Evolutionary conservation across 2,329 filamentous ascomycete species (phyloP).

Genomic region (Botrytis deweyae): DNA sequence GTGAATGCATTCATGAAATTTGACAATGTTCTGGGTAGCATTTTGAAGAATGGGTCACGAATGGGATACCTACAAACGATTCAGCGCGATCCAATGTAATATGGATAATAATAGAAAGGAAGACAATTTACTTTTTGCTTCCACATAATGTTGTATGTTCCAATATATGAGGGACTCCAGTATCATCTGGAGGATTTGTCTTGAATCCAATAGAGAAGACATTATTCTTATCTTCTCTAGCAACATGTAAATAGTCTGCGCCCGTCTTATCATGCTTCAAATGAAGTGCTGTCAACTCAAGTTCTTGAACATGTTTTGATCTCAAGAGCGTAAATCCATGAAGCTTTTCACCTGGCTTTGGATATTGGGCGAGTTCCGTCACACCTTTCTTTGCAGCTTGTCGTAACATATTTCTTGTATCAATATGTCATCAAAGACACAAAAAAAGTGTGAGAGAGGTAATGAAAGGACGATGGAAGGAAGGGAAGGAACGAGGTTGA

Average conservation of each 20-base stretch:
- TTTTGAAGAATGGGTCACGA: conserved; percentile 98
- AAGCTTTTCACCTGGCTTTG: conserved; percentile 77
- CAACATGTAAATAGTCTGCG: conserved; percentile 93
- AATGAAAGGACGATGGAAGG: not conserved
- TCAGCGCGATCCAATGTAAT: conserved; percentile 36
- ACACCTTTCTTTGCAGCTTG: conserved; percentile 56
- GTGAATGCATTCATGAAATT: conserved; percentile 99
- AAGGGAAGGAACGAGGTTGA: not conserved
- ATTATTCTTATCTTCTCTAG: conserved; percentile 96
- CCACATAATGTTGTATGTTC: conserved; percentile 97
- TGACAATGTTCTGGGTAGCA: conserved; percentile 95
- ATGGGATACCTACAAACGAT: conserved; percentile 75
- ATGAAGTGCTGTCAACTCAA: conserved; percentile 87
- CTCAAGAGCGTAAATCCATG: conserved; percentile 91
- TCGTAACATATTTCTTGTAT: conserved; percentile 47
- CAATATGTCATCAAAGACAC: conserved; percentile 14
- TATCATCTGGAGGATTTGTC: conserved; percentile 96
- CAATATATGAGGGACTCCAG: conserved; percentile 92
- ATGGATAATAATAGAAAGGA: conserved; percentile 17
- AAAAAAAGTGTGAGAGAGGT: not conserved
- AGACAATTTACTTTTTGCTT: conserved; percentile 71
- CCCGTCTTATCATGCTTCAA: conserved; percentile 93
- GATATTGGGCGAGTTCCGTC: conserved; percentile 73
- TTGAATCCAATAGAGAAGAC: conserved; percentile 99
- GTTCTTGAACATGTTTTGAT: conserved; percentile 88